A percentile compares a stretch with the other conserved stretches of the same genome.
These are phyloP conservation scores for Esteya vermicola DNA, from an alignment of 2,329 filamentous ascomycete genomes.

Conservation along the genomic window DNA sequence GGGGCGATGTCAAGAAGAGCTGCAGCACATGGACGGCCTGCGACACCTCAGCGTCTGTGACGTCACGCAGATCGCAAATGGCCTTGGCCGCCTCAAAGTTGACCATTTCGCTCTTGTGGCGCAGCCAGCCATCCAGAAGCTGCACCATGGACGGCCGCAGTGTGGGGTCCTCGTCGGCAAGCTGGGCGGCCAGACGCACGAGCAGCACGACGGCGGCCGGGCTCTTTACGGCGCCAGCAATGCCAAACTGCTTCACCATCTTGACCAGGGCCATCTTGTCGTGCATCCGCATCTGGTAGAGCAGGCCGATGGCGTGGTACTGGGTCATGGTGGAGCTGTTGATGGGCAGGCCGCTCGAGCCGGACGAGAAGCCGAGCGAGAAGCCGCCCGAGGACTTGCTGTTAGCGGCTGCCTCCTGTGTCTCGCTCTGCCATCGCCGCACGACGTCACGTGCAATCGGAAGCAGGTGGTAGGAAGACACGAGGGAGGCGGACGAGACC, in stretches of 20 bases:
- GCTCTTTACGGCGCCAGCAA: slow-evolving; percentile 84
- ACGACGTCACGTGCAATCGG: slow-evolving; percentile 94
- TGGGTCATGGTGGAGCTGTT: slow-evolving; percentile 96
- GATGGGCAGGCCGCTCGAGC: slow-evolving; percentile 47
- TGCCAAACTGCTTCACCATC: slow-evolving; percentile 99
- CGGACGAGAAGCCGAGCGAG: slow-evolving; percentile 78
- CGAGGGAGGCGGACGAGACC: slow-evolving; percentile 86
- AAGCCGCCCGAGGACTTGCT: slow-evolving; percentile 82
- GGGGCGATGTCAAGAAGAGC: slow-evolving; percentile 88
- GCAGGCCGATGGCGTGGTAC: slow-evolving; percentile 91
- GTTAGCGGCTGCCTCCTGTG: slow-evolving; percentile 86
- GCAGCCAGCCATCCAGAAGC: slow-evolving; percentile 87
- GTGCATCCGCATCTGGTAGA: slow-evolving; percentile 96
- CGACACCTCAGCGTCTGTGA: slow-evolving; percentile 79
- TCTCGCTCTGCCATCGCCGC: slow-evolving; percentile 95
- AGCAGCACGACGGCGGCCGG: slow-evolving; percentile 86
- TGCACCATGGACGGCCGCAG: slow-evolving; percentile 94
- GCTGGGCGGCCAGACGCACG: slow-evolving; percentile 79
- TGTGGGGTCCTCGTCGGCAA: slow-evolving; percentile 83
- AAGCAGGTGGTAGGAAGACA: slow-evolving; percentile 94
- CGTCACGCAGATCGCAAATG: slow-evolving; percentile 86
- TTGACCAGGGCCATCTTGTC: slow-evolving; percentile 98
- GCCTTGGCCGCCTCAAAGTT: slow-evolving; percentile 98
- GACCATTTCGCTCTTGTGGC: slow-evolving; percentile 99
- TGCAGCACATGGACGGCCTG: slow-evolving; percentile 93